Conservation (phyloP, 768 basidiomycete species). For the Suillus bovinus region DNA sequence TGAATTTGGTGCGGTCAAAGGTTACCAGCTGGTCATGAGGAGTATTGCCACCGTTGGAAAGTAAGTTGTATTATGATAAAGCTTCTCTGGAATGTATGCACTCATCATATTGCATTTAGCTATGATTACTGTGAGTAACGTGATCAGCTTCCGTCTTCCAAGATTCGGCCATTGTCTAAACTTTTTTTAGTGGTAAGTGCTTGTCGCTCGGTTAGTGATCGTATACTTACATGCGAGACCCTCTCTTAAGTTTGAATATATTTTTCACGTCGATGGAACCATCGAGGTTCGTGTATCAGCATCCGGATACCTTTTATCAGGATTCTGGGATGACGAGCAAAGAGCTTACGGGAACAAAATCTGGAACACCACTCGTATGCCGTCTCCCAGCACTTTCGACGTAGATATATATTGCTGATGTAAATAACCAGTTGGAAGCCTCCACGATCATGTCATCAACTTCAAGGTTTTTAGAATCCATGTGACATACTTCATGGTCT, state of each 20-base stretch:
- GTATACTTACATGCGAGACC: background rate
- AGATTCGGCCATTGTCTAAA: background rate
- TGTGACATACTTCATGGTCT: background rate
- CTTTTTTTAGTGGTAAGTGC: slow-evolving; percentile 31
- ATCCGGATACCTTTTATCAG: slow-evolving; percentile 68
- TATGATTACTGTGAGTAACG: slow-evolving; percentile 53
- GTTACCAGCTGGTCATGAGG: slow-evolving; percentile 57
- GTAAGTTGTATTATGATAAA: slow-evolving; percentile 36
- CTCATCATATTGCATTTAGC: slow-evolving; percentile 25
- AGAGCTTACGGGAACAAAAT: slow-evolving; percentile 57
- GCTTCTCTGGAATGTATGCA: background rate
- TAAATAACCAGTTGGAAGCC: slow-evolving; percentile 52
- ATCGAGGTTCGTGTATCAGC: slow-evolving; percentile 67
- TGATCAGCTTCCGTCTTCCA: background rate
- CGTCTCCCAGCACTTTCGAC: background rate
- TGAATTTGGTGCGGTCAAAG: slow-evolving; percentile 62
- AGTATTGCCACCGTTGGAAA: slow-evolving; percentile 64
- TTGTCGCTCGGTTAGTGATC: background rate
- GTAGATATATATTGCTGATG: background rate
- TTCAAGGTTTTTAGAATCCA: slow-evolving; percentile 41
- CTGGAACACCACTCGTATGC: slow-evolving; percentile 53
- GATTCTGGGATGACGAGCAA: slow-evolving; percentile 54
- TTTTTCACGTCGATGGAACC: slow-evolving; percentile 65
- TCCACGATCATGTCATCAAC: slow-evolving; percentile 71
- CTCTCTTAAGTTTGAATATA: slow-evolving; percentile 55